Evolutionary conservation across 768 basidiomycete species (phyloP), one percentile per base, ranked within the genome.

Genomic region (Serendipita vermifera): DNA sequence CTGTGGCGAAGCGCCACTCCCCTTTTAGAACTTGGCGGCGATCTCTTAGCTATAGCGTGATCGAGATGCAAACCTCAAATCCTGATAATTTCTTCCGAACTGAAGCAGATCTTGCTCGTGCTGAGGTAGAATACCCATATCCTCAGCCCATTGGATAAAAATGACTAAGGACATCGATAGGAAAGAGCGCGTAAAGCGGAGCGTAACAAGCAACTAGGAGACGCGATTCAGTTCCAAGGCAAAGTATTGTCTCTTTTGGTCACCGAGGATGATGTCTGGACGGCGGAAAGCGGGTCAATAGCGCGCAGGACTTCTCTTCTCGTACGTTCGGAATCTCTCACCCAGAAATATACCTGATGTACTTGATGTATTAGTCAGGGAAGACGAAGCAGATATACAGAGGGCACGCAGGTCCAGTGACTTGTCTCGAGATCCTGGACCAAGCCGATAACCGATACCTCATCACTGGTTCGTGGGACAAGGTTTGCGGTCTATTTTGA

Each of bases 401-500:
- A 63, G 92, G 90, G 0, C 94, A 99, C 65, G 78, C 76, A 2
- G 94, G 86, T 3, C 94, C 94, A 32, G 88, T 93, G 46, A 93
- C 93, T 2, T 80, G 77, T 32, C 70, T 99, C 31, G 80, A 81
- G 4, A 84, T 97, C 63, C 77, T 70, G 60, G 72, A 79, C 60
- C 71, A 67, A 56, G 61, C 55, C 14, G 70, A 75, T 57, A 69
- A 66, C 11, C 72, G 74, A 59, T 66, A 85, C 5, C 69, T 99
- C 33, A 77, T 98, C 60, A 90, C 87, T 39, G 92, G 87, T 20
- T 92, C 92, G 41, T 99, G 96, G 96, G 96, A 99, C 67, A 83
- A 80, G 69, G 87, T 80, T 60, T 22, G 41, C 33, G 24, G 39
- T 60, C 38, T 48, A 40, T 53, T 55, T 1, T 38, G 22, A 36